Conservation (phyloP, 2,329 filamentous ascomycete genomes). For the Cordyceps cateniannulata region DNA sequence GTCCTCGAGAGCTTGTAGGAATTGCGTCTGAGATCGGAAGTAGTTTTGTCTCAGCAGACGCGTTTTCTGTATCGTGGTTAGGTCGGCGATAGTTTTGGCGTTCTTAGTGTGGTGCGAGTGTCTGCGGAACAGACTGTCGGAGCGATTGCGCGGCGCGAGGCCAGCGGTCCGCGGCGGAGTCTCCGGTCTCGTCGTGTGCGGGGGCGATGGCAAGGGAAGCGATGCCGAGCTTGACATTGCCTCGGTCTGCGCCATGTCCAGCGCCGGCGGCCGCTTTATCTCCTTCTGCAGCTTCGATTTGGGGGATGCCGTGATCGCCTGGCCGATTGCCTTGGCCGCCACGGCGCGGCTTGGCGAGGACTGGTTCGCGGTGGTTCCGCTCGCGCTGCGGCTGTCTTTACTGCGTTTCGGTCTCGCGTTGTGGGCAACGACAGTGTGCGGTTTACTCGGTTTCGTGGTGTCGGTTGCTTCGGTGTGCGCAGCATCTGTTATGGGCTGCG, state of each 20-base stretch:
- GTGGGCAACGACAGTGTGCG: conserved; percentile 56
- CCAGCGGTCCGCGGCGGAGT: conserved; percentile 51
- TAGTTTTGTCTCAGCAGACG: conserved; percentile 72
- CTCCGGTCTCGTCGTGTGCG: conserved; percentile 43
- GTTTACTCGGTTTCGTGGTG: conserved; percentile 52
- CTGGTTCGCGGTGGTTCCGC: conserved; percentile 34
- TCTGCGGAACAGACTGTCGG: conserved; percentile 46
- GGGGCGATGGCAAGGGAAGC: conserved; percentile 55
- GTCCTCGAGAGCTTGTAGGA: conserved; percentile 71
- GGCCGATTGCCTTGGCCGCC: neutral
- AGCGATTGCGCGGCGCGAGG: conserved; percentile 32
- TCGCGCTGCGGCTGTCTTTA: conserved; percentile 40
- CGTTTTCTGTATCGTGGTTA: conserved; percentile 62
- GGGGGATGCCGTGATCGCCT: conserved; percentile 20
- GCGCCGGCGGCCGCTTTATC: conserved; percentile 38
- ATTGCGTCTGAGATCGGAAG: conserved; percentile 74
- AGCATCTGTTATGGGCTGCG: conserved; percentile 39
- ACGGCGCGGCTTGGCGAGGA: conserved; percentile 23
- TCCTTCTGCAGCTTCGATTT: conserved; percentile 25
- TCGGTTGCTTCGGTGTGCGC: conserved; percentile 32
- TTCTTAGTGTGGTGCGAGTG: conserved; percentile 58
- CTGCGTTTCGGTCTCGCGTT: conserved; percentile 45
- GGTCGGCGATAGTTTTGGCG: conserved; percentile 50
- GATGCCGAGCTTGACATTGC: conserved; percentile 63
- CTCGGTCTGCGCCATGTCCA: conserved; percentile 49